phyloP scores from a whole-genome alignment of 768 basidiomycete species.

The Suillus cothurnatus region DNA sequence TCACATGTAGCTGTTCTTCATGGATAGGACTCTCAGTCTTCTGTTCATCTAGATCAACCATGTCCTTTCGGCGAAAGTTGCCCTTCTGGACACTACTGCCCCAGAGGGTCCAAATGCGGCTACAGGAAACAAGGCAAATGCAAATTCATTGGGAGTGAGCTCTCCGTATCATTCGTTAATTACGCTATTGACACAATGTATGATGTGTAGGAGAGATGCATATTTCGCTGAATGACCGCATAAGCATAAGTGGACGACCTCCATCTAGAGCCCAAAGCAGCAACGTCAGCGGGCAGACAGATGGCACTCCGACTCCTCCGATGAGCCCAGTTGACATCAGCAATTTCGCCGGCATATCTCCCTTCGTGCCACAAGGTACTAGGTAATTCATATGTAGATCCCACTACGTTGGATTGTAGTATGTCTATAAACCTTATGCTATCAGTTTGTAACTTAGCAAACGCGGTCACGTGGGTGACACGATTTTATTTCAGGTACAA shows the following conservation, averaged over 20 bases:
- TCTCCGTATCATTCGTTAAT: background rate
- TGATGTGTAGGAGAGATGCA: conserved; percentile 7
- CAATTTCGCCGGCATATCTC: background rate
- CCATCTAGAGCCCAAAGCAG: conserved; percentile 8
- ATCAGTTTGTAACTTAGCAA: background rate
- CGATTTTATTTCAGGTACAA: background rate
- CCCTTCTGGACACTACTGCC: conserved; percentile 40
- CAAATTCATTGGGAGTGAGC: conserved; percentile 35
- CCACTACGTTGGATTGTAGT: background rate
- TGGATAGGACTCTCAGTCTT: background rate
- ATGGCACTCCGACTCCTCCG: conserved; percentile 4
- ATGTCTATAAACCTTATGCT: background rate
- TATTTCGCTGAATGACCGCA: background rate
- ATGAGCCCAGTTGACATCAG: conserved; percentile 4
- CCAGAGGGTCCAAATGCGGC: conserved; percentile 36
- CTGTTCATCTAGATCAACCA: conserved; percentile 15
- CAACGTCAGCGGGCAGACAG: conserved; percentile 9
- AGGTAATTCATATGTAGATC: background rate
- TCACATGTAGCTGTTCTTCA: background rate
- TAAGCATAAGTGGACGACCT: conserved; percentile 1
- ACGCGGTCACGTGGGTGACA: conserved; percentile 6
- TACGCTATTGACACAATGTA: background rate
- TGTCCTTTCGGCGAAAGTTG: conserved; percentile 34
- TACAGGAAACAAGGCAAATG: conserved; percentile 36
- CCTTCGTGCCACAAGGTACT: conserved; percentile 2